Evolutionary conservation across 2,329 filamentous ascomycete species (phyloP), one percentile per base, ranked within the genome.

Genomic region (Dactylonectria macrodidyma): DNA sequence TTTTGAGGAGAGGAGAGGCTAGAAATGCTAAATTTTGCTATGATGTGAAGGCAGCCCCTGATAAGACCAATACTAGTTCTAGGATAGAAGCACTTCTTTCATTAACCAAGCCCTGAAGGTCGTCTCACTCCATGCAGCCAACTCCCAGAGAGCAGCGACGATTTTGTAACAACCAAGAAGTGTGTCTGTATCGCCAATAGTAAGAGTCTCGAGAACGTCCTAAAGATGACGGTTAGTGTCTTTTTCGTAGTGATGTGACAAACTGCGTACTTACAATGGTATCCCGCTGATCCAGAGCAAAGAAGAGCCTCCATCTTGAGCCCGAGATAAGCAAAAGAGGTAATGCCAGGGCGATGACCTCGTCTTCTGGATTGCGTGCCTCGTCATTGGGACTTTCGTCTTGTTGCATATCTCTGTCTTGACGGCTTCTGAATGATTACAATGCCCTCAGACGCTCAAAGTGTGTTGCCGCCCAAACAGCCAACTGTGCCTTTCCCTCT

Each of bases 131-230:
- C 58, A 60, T 6, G 10, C 34, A 30, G 58, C 58, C 22, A 60
- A n/a, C 47, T 60, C 47, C 7, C 58, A 34, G 24, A 60, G 19
- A 11, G 58, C 58, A 24, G 58, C 58, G 3, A 52, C 58, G 14
- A 60, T 47, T 46, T 60, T 33, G 12, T 60, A 60, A 22, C 58
- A 60, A 3, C 58, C 58, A 9, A 60, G 47, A 10, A 60, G 58
- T 34, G 41, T 47, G 34, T 60, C 47, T 3, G 30, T 60, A 50
- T 52, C 47, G 30, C 58, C 47, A 11, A 60, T 34, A 33, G 30
- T 41, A 14, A 60, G 41, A 14, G 58, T 51, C 33, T 60, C 44
- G 9, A 60, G 46, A 50, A 60, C 51, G 6, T 34, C 58, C 58
- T 60, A 2, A 44, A 5, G 5, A 14, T 33, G 3, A 11, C 6